Evolutionary conservation across 768 basidiomycete species (phyloP).

Genomic region (Hypsizygus marmoreus): DNA sequence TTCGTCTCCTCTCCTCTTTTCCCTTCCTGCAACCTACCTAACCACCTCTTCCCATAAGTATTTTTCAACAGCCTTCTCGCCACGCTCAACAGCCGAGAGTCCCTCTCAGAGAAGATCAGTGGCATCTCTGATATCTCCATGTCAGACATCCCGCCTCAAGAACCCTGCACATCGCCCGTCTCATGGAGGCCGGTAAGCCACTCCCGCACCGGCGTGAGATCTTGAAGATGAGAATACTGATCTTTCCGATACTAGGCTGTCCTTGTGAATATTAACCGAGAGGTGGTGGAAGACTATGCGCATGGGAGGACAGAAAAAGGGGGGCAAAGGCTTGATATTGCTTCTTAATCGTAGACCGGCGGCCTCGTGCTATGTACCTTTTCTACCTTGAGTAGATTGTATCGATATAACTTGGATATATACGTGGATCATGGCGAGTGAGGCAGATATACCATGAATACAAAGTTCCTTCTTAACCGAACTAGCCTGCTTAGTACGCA

Average conservation of each 20-base stretch:
- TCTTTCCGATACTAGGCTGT: slow-evolving; percentile 9
- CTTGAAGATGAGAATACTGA: neutral
- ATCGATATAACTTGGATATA: no score
- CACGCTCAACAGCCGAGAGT: slow-evolving; percentile 3
- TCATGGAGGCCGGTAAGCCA: neutral
- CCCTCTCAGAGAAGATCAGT: slow-evolving; percentile 7
- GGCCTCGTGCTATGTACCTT: no score
- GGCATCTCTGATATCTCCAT: slow-evolving; percentile 18
- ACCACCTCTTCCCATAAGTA: neutral
- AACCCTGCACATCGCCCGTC: neutral
- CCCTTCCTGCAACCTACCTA: neutral
- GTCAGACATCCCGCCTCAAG: slow-evolving; percentile 4
- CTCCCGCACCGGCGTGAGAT: slow-evolving; percentile 4
- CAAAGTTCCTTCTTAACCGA: no score
- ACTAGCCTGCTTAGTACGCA: no score
- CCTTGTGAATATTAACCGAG: slow-evolving; percentile 17
- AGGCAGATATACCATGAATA: no score
- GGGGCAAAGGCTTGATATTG: neutral
- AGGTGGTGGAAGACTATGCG: slow-evolving; percentile 12
- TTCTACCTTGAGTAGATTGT: no score
- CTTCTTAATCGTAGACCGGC: no score
- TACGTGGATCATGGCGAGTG: no score
- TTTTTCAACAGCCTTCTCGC: slow-evolving; percentile 4
- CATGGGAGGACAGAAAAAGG: neutral
- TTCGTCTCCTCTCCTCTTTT: slow-evolving; percentile 18